These are phyloP conservation scores for Curvularia sp. DNA, from an alignment of 2,329 filamentous ascomycete species.

Conservation along the genomic window DNA sequence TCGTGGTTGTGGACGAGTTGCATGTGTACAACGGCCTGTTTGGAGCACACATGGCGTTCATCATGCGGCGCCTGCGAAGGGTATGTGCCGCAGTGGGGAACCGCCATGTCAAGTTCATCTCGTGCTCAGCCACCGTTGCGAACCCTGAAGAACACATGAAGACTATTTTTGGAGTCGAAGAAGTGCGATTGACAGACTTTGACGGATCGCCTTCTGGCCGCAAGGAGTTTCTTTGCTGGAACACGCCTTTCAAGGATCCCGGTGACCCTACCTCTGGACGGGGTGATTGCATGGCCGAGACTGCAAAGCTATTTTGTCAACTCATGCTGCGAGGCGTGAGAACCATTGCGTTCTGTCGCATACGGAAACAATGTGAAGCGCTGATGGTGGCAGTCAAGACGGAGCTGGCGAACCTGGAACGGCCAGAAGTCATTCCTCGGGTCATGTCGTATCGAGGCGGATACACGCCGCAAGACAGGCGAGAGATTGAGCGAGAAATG, in stretches of 20 bases:
- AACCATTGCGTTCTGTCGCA: conserved; percentile 89
- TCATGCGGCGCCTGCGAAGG: conserved; percentile 87
- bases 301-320: conserved; percentile 89
- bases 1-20: conserved; percentile 83
- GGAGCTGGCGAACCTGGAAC: conserved; percentile 75
- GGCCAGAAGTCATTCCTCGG: conserved; percentile 74
- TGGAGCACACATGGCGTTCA: conserved; percentile 90
- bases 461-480: conserved; percentile 88
- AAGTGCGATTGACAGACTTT: conserved; percentile 82
- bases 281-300: conserved; percentile 81
- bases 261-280: conserved; percentile 85
- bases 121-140: conserved; percentile 93
- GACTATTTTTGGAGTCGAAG: conserved; percentile 87
- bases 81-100: conserved; percentile 94
- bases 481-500: conserved; percentile 92
- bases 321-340: conserved; percentile 86
- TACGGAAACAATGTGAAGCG: conserved; percentile 87
- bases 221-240: conserved; percentile 98
- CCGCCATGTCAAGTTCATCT: conserved; percentile 83
- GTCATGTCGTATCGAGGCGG: conserved; percentile 97
- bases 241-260: conserved; percentile 92
- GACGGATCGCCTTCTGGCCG: conserved; percentile 91
- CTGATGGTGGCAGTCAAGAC: conserved; percentile 79
- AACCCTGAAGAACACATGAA: conserved; percentile 92
- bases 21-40: conserved; percentile 97